Conservation (phyloP, 2,329 filamentous ascomycete genomes). For the Myriangium duriaei region DNA sequence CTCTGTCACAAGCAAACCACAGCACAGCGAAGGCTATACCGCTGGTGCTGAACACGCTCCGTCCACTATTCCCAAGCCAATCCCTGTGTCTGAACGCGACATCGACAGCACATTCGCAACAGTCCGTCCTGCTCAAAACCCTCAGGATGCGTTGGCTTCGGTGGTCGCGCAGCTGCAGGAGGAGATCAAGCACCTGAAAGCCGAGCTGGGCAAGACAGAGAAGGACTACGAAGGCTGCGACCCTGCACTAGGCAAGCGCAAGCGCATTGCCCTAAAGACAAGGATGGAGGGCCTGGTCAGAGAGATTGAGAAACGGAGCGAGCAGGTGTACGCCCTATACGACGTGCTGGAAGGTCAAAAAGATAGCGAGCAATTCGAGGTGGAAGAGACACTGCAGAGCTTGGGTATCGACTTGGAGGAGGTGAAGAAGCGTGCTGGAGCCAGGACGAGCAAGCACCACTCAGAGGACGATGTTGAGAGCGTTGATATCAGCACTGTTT, state of each 20-base stretch:
- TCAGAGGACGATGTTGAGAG: slow-evolving; percentile 8
- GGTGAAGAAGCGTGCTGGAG: slow-evolving; percentile 15
- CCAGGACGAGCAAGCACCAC: slow-evolving; percentile 13
- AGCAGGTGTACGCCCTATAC: slow-evolving; percentile 70
- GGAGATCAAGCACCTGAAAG: slow-evolving; percentile 64
- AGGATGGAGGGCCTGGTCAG: slow-evolving; percentile 50
- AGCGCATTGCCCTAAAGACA: slow-evolving; percentile 48
- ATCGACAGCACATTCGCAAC: slow-evolving; percentile 45
- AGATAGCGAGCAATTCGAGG: slow-evolving; percentile 42
- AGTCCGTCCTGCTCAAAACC: slow-evolving; percentile 50
- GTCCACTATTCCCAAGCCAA: slow-evolving; percentile 29
- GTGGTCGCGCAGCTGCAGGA: slow-evolving; percentile 74
- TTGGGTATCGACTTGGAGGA: slow-evolving; percentile 29
- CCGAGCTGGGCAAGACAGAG: slow-evolving; percentile 51
- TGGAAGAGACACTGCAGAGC: slow-evolving; percentile 32
- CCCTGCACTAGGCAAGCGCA: slow-evolving; percentile 50
- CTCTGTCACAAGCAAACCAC: slow-evolving; percentile 13
- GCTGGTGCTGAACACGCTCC: slow-evolving; percentile 37
- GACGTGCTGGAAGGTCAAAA: slow-evolving; percentile 76
- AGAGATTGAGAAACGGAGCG: slow-evolving; percentile 58
- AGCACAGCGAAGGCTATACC: slow-evolving; percentile 38
- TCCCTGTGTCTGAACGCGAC: slow-evolving; percentile 22
- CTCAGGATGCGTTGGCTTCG: slow-evolving; percentile 61
- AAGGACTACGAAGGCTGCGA: slow-evolving; percentile 54
- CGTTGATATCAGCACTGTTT: slow-evolving; percentile 15